Base-by-base conservation (phyloP, 1,284 basidiomycete species). In the Rhodotorula sp. region DNA sequence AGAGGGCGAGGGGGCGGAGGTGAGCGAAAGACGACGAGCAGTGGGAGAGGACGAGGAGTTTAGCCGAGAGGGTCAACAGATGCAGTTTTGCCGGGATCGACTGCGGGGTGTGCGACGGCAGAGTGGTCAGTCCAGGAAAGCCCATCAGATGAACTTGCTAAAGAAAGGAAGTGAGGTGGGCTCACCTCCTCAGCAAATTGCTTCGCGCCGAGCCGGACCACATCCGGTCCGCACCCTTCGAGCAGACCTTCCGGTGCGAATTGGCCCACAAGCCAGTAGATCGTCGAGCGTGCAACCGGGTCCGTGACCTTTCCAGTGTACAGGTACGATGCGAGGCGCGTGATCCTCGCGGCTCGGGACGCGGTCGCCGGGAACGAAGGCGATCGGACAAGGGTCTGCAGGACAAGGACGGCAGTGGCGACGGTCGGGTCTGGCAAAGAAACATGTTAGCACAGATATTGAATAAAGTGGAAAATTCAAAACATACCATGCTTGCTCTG, bases 211-310 rank as follows among this genome's bases (percentile, higher is more conserved):
- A 89, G 89, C 26, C 93, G 84, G 15, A 96, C 82, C 5, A 94
- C 87, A 79, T 97, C 94, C 0, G 93, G 91, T 0, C 90, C 92
- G 57, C 60, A 60, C 34, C 71, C 67, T 52, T 73, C 67, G 12
- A 73, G 26, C 23, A 71, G 14, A 7, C 79, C 73, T 2, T 81
- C 77, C 14, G 83, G 84, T 5, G 90, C 86, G 80, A 91, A 92
- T 80, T 95, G 92, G 0, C 94, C 94, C 0, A 93, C 92, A 0
- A 97, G 86, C 92, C 93, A 95, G 54, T 93, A 83, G 0, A 96
- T 88, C 76, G 90, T 93, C 0, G 92, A 91, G 34, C 91, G 84
- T 0, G 94, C 92, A 73, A 87, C 85, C 1, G 90, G 84, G 78
- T 93, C 90, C 21, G 83, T 85, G 62, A 97, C 91, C 64, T 88